Evolutionary conservation across 257 asterid species (phyloP).

Genomic region (Plantago elongata): DNA sequence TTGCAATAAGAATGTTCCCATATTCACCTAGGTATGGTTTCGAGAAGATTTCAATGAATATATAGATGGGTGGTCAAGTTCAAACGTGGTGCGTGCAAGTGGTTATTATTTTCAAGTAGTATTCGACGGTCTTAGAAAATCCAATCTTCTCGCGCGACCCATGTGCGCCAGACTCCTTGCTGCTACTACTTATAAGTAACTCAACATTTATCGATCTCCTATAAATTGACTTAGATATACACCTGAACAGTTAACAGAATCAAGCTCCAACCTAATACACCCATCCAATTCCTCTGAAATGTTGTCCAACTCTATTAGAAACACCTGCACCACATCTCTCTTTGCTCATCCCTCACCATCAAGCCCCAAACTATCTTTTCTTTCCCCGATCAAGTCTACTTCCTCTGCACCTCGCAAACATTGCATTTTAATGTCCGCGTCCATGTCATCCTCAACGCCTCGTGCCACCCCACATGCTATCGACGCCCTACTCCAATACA

Average conservation of each 20-base stretch:
- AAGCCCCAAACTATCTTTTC: neutral
- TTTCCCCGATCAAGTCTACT: neutral
- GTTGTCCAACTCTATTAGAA: neutral
- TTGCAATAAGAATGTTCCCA: too few relatives aligned
- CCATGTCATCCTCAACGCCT: neutral
- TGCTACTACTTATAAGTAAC: too few relatives aligned
- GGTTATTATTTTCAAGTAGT: too few relatives aligned
- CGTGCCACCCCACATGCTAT: neutral
- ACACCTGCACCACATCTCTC: neutral
- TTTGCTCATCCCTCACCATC: constrained; percentile 1
- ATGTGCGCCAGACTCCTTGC: neutral
- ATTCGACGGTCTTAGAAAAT: neutral
- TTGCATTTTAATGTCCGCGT: neutral
- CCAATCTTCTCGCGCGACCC: constrained; percentile 6
- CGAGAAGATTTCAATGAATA: too few relatives aligned
- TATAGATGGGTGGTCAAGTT: too few relatives aligned
- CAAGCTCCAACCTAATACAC: too few relatives aligned
- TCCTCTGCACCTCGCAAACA: neutral
- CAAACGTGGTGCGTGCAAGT: too few relatives aligned
- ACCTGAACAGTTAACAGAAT: too few relatives aligned
- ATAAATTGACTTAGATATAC: too few relatives aligned
- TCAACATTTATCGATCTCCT: too few relatives aligned
- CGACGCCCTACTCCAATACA: constrained; percentile 20
- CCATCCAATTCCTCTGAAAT: too few relatives aligned
- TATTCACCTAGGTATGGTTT: too few relatives aligned